Evolutionary conservation across 768 basidiomycete species (phyloP), one percentile per base, ranked within the genome.

Genomic region (Clavaria fumosa): DNA sequence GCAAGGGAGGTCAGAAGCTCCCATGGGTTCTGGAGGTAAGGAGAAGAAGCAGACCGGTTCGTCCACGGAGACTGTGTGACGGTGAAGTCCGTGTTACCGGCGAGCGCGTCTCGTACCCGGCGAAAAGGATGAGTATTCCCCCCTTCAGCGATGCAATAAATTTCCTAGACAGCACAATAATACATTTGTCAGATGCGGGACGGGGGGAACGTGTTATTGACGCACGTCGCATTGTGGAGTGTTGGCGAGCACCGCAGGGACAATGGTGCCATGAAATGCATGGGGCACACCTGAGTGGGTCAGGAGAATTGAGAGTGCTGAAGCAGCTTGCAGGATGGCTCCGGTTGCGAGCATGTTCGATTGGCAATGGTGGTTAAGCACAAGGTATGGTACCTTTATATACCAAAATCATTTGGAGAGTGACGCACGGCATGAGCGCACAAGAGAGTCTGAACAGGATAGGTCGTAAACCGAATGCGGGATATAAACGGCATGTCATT

Each of bases 61-160:
- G 76, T 83, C 84, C 84, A 86, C n/a, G 84, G 76, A 0, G 84
- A 82, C 46, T 76, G 68, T 9, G 70, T 76, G 15, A 68, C 65
- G 6, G 74, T 68, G 47, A 84, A 71, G 48, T 77, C 69, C 23
- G 72, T 66, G 49, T 62, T 75, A 20, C 69, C 70, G 21, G 72
- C 57, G 37, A 82, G 52, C 9, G 84, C 82, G 45, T 85, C 79
- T 40, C 84, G 74, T 32, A 83, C 79, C 41, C 77, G 72, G 41
- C 81, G 72, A 53, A 86, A 89, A 0, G 82, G 77, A 53, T 86
- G 76, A 1, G 66, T 56, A 22, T 61, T 67, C n/a, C 76, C 72
- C 32, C 75, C 74, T 56, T 86, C 78, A 43, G 85, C 82, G 52
- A 89, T 75, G 54, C 84, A 88, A 45, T 66, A 76, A 37, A 89